Percentiles rank a stretch among this genome's conserved stretches.
Conservation (phyloP, 768 basidiomycete genomes). For the Pleurotus platypus region DNA sequence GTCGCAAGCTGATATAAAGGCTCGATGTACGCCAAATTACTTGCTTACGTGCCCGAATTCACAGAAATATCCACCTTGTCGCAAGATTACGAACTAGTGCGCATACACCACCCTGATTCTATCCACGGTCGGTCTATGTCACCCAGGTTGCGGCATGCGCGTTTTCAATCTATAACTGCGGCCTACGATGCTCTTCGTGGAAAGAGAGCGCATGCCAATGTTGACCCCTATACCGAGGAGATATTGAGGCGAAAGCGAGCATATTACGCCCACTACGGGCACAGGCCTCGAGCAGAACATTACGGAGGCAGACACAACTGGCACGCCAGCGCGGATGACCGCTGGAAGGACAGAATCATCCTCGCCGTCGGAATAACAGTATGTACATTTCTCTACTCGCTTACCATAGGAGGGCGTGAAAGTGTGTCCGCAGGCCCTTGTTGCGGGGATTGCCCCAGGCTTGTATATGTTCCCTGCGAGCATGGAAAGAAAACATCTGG, state of each 20-base stretch:
- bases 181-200: slow-evolving; percentile 67
- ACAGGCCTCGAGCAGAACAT: slow-evolving; percentile 40
- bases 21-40: slow-evolving; percentile 40
- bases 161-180: slow-evolving; percentile 64
- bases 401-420: background rate
- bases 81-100: slow-evolving; percentile 75
- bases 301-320: slow-evolving; percentile 35
- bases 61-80: background rate
- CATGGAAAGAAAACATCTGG: slow-evolving; percentile 41
- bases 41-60: background rate
- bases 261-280: slow-evolving; percentile 32
- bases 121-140: slow-evolving; percentile 32
- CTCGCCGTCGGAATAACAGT: slow-evolving; percentile 54
- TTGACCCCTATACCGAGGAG: slow-evolving; percentile 11
- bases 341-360: slow-evolving; percentile 65
- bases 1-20: slow-evolving; percentile 50
- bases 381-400: slow-evolving; percentile 15
- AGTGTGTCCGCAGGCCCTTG: slow-evolving; percentile 32
- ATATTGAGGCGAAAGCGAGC: slow-evolving; percentile 14
- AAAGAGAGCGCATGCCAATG: slow-evolving; percentile 25
- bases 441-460: slow-evolving; percentile 40
- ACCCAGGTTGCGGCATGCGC: slow-evolving; percentile 51
- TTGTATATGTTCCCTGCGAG: slow-evolving; percentile 31
- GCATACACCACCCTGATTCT: slow-evolving; percentile 78
- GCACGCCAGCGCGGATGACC: slow-evolving; percentile 57